Conservation (phyloP, 225 moss, liverwort and hornwort species). For the Sphagnum contortum region DNA sequence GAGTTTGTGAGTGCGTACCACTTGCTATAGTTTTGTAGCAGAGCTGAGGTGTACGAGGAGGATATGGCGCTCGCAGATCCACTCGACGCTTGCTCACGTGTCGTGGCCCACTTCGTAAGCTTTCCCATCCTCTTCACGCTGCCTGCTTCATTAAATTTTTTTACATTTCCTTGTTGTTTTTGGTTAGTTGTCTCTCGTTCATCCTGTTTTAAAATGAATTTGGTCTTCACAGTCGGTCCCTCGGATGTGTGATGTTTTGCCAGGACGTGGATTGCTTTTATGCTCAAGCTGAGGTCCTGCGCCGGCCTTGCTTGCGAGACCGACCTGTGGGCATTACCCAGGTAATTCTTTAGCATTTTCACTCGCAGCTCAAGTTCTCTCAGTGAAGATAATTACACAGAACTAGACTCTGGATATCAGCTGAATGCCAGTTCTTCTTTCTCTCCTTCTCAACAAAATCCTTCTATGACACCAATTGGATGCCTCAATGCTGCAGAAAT, state of each 20-base stretch:
- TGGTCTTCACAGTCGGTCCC: neutral
- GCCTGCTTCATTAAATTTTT: neutral
- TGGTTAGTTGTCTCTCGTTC: neutral
- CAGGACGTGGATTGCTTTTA: constrained; percentile 73
- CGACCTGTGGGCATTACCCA: constrained; percentile 59
- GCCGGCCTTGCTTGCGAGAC: constrained; percentile 42
- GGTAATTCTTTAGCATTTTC: constrained; percentile 13
- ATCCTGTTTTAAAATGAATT: neutral
- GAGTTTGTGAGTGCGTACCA: too few relatives aligned
- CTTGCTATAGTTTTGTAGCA: too few relatives aligned
- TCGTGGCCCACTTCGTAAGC: constrained; percentile 13
- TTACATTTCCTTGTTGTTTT: neutral
- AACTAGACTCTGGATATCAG: neutral
- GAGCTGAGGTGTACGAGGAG: too few relatives aligned
- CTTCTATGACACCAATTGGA: neutral
- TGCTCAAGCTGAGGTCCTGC: constrained; percentile 51
- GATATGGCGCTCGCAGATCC: too few relatives aligned
- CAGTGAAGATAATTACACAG: too few relatives aligned
- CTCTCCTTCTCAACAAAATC: neutral
- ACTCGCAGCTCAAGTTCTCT: too few relatives aligned
- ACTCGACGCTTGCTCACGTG: constrained; percentile 9
- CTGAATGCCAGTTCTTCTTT: neutral
- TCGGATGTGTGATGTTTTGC: neutral
- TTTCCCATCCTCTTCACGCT: too few relatives aligned
- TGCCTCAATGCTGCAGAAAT: constrained; percentile 30